A percentile compares a stretch with the other conserved stretches of the same genome.
Conservation (phyloP, 1,284 basidiomycete species). For the Ganoderma sinense region DNA sequence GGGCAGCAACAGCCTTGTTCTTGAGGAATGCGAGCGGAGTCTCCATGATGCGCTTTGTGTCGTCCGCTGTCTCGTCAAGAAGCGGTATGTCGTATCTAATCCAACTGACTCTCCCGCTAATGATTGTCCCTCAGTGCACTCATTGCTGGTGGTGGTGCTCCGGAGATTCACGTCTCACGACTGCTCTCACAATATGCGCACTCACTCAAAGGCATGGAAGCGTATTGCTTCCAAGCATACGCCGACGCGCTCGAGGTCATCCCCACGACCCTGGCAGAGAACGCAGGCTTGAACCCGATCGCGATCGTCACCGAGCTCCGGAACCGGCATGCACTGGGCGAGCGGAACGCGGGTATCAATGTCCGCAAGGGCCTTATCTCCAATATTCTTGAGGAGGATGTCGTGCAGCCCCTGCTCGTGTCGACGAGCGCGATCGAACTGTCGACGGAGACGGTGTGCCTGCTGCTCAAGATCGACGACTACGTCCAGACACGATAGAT, state of each 20-base stretch:
- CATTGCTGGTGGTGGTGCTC: slow-evolving; percentile 97
- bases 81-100: slow-evolving; percentile 67
- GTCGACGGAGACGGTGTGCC: slow-evolving; percentile 96
- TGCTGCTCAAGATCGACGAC: slow-evolving; percentile 97
- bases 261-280: slow-evolving; percentile 97
- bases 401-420: slow-evolving; percentile 96
- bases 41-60: slow-evolving; percentile 99
- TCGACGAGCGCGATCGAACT: slow-evolving; percentile 96
- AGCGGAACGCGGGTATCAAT: slow-evolving; percentile 97
- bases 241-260: slow-evolving; percentile 99
- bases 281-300: slow-evolving; percentile 98
- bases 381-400: slow-evolving; percentile 97
- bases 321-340: slow-evolving; percentile 96
- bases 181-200: slow-evolving; percentile 92
- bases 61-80: slow-evolving; percentile 98
- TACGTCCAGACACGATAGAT: slow-evolving; percentile 82
- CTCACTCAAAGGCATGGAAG: slow-evolving; percentile 97
- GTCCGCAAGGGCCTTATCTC: slow-evolving; percentile 97
- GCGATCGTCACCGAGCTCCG: slow-evolving; percentile 98
- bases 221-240: slow-evolving; percentile 99
- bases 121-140: slow-evolving; percentile 69
- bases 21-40: slow-evolving; percentile 98
- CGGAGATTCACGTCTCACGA: slow-evolving; percentile 98
- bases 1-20: slow-evolving; percentile 92
- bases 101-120: neutral